Percentiles rank a stretch among this genome's conserved stretches.
phyloP scores from a whole-genome alignment of 768 basidiomycete genomes.

The Mycena rosella region DNA sequence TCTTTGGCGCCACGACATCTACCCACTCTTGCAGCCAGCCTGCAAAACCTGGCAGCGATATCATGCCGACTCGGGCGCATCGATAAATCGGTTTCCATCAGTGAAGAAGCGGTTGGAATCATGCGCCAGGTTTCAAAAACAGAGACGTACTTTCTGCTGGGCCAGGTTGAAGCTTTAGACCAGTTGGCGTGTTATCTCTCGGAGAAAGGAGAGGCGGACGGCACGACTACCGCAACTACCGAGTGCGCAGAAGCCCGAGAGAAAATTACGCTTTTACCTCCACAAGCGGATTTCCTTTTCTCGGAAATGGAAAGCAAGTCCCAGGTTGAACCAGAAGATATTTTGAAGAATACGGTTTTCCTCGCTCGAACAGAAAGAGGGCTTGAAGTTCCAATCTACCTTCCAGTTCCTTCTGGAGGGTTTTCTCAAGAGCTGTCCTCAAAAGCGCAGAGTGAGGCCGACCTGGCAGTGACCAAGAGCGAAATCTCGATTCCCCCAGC shows the following conservation, averaged over 20 bases:
- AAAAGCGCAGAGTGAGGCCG: too few relatives aligned
- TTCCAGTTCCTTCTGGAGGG: neutral
- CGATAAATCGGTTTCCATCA: neutral
- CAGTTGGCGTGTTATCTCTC: neutral
- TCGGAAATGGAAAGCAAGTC: neutral
- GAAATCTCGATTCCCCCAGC: too few relatives aligned
- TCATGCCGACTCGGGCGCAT: neutral
- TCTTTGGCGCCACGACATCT: neutral
- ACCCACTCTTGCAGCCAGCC: conserved; percentile 1
- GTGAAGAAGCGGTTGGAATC: neutral
- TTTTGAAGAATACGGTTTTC: neutral
- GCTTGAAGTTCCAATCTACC: neutral
- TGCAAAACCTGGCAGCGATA: conserved; percentile 1
- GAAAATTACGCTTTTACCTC: neutral
- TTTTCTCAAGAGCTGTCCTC: too few relatives aligned
- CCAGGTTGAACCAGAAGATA: neutral
- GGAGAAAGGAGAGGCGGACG: neutral
- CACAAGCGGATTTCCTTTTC: neutral
- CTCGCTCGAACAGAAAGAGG: neutral
- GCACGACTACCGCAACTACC: neutral
- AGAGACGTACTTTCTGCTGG: neutral
- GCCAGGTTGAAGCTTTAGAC: neutral
- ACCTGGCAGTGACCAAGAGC: too few relatives aligned
- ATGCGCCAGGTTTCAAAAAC: neutral
- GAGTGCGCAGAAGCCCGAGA: neutral